phyloP scores from a whole-genome alignment of 179 eudicot species.

The Amaranthus tricolor region DNA sequence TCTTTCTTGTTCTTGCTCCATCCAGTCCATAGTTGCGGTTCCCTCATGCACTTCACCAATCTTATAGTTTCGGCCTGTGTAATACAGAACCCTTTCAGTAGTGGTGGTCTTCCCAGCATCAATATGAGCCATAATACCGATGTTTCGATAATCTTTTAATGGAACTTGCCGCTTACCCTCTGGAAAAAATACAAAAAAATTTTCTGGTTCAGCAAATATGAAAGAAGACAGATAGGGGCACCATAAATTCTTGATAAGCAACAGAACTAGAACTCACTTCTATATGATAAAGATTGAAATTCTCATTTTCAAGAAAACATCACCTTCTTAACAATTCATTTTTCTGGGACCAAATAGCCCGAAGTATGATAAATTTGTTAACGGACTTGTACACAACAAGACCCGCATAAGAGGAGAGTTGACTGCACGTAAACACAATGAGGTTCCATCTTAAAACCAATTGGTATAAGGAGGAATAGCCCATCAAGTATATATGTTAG shows the following conservation, averaged over 20 bases:
- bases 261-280: background rate
- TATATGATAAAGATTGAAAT: background rate
- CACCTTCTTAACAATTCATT: background rate
- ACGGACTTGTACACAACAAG: too few relatives aligned
- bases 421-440: too few relatives aligned
- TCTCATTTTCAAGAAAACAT: background rate
- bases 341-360: background rate
- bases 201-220: slow-evolving; percentile 12
- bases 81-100: slow-evolving; percentile 80
- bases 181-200: slow-evolving; percentile 20
- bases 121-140: slow-evolving; percentile 99
- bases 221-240: background rate
- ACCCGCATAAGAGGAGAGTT: too few relatives aligned
- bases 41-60: slow-evolving; percentile 99
- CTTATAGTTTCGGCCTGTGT: slow-evolving; percentile 95
- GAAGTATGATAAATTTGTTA: background rate
- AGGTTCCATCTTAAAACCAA: too few relatives aligned
- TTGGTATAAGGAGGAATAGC: too few relatives aligned
- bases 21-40: slow-evolving; percentile 99
- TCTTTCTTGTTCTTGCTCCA: slow-evolving; percentile 99
- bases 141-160: slow-evolving; percentile 79
- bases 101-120: slow-evolving; percentile 99
- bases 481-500: too few relatives aligned
- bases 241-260: background rate
- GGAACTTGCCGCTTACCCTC: slow-evolving; percentile 71